Evolutionary conservation across 805 yeast species (phyloP), one percentile per base, ranked within the genome.

Genomic region (Tetrapisispora namnaoensis): DNA sequence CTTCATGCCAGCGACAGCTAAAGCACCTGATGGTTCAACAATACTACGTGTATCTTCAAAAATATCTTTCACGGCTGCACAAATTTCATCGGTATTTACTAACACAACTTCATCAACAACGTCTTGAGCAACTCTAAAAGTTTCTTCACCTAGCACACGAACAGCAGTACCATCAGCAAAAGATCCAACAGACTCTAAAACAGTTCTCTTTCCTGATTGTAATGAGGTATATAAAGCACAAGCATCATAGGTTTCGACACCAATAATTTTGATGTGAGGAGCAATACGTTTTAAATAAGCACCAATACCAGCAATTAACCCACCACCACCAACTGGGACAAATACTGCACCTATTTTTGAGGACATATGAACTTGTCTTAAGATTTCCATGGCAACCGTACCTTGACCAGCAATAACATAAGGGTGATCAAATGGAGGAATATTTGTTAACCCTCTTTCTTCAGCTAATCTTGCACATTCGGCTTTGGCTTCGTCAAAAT

Each of bases 101-200:
- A 77, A 72, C 5, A 90, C 82, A 39, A 90, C 82, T 54, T 88
- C 98, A 66, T 93, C 99, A n/a, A 95, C 86, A 51, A 77, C 76
- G 43, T 84, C 79, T 56, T 76, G 70, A 56, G 89, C 80, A 11
- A 91, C 75, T 59, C 93, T 75, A 74, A 87, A 93, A 13, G 96
- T 86, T 68, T 95, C 99, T 51, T 82, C 86, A 52, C 99, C 99
- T 21, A 88, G 74, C 24, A 82, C 66, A 61, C 82, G 86, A 40
- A 93, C 99, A 10, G 99, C 97, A 11, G 99, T 88, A 64, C 99
- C 99, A 66, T 93, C 99, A 21, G 99, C 99, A 69, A 93, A 93
- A 9, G 86, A 72, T n/a, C 99, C 99, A 3, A 90, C 98, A n/a
- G 75, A 70, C 22, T 73, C 66, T 46, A 95, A 73, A 2, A 72